Evolutionary conservation across 129 eudicot species (phyloP).

Genomic region (Tagetes erecta): DNA sequence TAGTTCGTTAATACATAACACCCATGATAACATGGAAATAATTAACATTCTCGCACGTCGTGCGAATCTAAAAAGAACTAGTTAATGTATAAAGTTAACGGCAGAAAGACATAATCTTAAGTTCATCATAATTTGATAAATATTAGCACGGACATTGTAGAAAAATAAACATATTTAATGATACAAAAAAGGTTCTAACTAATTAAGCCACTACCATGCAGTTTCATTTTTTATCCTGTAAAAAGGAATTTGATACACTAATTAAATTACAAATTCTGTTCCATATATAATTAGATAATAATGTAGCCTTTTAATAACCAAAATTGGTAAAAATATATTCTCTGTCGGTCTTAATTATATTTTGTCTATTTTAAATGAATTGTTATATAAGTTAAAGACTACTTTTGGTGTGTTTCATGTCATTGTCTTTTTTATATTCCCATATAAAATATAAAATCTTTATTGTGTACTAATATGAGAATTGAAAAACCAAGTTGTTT

Average conservation of each 20-base stretch:
- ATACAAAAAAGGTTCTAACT: not conserved
- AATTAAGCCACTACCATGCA: conserved; percentile 7
- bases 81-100: not conserved
- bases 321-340: conserved; percentile 28
- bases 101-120: conserved; percentile 10
- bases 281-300: conserved; percentile 24
- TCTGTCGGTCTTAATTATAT: conserved; percentile 23
- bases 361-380: not conserved
- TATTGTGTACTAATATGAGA: not conserved
- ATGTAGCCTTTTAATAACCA: conserved; percentile 5
- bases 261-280: conserved; percentile 4
- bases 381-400: conserved; percentile 24
- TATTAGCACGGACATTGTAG: not conserved
- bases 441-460: not conserved
- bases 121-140: not conserved
- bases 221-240: conserved; percentile 18
- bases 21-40: too few relatives aligned
- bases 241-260: conserved; percentile 25
- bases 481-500: conserved; percentile 10
- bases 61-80: too few relatives aligned
- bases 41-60: too few relatives aligned
- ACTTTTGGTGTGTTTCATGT: conserved; percentile 21
- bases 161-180: conserved; percentile 10
- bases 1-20: too few relatives aligned
- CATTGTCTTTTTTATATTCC: not conserved